These are phyloP conservation scores for Diplodia intermedia DNA, from an alignment of 2,329 filamentous ascomycete species.

Conservation along the genomic window DNA sequence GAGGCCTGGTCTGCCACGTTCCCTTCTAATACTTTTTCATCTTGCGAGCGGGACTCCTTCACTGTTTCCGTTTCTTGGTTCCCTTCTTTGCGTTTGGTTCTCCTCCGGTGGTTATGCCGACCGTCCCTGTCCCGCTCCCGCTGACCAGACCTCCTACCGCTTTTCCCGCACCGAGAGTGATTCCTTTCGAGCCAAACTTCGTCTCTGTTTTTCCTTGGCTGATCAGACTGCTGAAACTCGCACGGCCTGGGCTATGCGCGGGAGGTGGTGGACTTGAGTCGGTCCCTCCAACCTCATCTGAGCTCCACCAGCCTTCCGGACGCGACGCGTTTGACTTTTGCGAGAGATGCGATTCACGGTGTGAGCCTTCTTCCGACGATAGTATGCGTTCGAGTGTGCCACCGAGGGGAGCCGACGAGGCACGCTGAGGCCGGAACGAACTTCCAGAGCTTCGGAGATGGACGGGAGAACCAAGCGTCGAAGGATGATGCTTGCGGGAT, in stretches of 20 bases:
- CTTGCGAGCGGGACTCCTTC: background rate
- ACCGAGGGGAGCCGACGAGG: conserved; percentile 1
- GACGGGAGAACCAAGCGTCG: conserved; percentile 22
- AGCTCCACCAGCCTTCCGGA: conserved; percentile 51
- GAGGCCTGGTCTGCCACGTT: conserved; percentile 12
- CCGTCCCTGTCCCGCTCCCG: conserved; percentile 35
- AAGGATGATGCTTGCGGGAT: conserved; percentile 16
- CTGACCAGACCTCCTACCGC: conserved; percentile 43
- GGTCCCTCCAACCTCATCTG: conserved; percentile 45
- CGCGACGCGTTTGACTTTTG: conserved; percentile 40
- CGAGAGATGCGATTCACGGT: conserved; percentile 30
- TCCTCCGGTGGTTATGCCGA: conserved; percentile 39
- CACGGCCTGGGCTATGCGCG: conserved; percentile 35
- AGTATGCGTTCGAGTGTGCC: conserved; percentile 11
- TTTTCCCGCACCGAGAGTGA: conserved; percentile 44
- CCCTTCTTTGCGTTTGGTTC: conserved; percentile 34
- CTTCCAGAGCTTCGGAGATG: conserved; percentile 7
- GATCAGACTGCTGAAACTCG: conserved; percentile 27
- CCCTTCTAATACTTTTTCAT: background rate
- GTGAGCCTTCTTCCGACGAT: conserved; percentile 26
- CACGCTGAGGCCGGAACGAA: conserved; percentile 7
- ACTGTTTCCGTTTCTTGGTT: conserved; percentile 23
- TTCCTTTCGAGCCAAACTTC: conserved; percentile 45
- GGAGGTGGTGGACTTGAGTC: conserved; percentile 35
- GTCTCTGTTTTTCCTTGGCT: conserved; percentile 38